These are phyloP conservation scores for Yamadazyma phyllophila DNA, from an alignment of 805 yeast species.

Conservation along the genomic window DNA sequence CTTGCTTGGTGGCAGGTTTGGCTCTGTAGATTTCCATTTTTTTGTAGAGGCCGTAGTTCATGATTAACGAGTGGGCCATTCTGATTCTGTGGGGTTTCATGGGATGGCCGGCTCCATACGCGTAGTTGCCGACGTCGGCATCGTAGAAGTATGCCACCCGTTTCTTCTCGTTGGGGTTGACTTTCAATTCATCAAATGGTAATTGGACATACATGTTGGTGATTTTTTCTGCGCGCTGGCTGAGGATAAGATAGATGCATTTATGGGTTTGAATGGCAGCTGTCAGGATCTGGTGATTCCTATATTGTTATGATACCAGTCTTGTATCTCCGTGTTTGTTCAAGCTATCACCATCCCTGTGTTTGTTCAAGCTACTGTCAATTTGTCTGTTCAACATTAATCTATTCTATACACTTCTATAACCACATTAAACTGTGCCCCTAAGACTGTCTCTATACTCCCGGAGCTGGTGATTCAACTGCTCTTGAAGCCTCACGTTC, in stretches of 20 bases:
- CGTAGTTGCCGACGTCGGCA: conserved; percentile 94
- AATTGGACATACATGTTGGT: conserved; percentile 30
- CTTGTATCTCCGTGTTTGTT: no score
- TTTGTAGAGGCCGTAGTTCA: conserved; percentile 95
- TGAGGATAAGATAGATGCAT: neutral
- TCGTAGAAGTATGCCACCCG: conserved; percentile 45
- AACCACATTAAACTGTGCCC: neutral
- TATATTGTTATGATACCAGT: no score
- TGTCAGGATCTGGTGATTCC: neutral
- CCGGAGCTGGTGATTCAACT: conserved; percentile 41
- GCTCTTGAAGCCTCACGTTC: conserved; percentile 45
- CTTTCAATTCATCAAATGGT: conserved; percentile 46
- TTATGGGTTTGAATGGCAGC: neutral
- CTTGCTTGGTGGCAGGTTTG: conserved; percentile 96
- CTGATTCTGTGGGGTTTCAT: conserved; percentile 99
- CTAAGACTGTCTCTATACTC: conserved; percentile 18
- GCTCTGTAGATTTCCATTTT: conserved; percentile 97
- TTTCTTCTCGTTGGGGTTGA: conserved; percentile 39
- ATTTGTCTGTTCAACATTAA: no score
- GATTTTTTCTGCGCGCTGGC: conserved; percentile 9
- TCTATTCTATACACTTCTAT: neutral
- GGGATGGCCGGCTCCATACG: conserved; percentile 98
- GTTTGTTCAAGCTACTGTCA: no score
- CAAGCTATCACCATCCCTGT: no score
- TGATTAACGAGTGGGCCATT: conserved; percentile 95